Evolutionary conservation across 805 yeast species (phyloP).

Genomic region (Aciculoconidium aculeatum): DNA sequence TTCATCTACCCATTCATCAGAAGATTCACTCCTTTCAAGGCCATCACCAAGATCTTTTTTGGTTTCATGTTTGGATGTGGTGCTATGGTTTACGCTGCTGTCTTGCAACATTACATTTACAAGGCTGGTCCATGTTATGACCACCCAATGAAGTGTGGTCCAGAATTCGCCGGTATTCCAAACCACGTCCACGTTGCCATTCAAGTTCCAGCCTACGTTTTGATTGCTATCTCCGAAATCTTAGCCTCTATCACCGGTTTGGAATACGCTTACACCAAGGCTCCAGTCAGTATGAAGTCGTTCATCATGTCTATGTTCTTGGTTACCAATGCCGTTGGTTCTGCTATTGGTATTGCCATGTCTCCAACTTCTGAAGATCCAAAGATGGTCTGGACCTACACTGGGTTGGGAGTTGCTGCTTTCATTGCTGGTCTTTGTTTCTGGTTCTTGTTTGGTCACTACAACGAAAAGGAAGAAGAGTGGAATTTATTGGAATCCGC

Average conservation of each 20-base stretch:
- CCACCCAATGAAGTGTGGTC: slow-evolving; percentile 50
- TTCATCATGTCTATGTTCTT: slow-evolving; percentile 61
- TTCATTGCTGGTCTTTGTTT: slow-evolving; percentile 54
- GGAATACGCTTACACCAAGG: slow-evolving; percentile 81
- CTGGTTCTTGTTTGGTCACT: slow-evolving; percentile 53
- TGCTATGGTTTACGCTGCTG: slow-evolving; percentile 73
- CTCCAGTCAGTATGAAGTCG: slow-evolving; percentile 65
- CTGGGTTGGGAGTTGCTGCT: slow-evolving; percentile 56
- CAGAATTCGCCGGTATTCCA: slow-evolving; percentile 33
- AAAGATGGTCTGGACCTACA: slow-evolving; percentile 62
- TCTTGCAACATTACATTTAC: slow-evolving; percentile 66
- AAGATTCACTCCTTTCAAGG: slow-evolving; percentile 50
- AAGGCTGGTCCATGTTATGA: slow-evolving; percentile 70
- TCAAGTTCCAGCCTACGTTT: slow-evolving; percentile 66
- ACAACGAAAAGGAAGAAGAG: slow-evolving; percentile 52
- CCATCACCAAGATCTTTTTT: slow-evolving; percentile 63
- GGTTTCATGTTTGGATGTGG: slow-evolving; percentile 64
- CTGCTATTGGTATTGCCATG: slow-evolving; percentile 70
- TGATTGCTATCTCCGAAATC: slow-evolving; percentile 72
- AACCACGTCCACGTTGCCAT: slow-evolving; percentile 61
- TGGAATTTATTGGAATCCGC: slow-evolving; percentile 46
- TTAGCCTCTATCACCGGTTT: slow-evolving; percentile 77
- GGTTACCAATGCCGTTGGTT: slow-evolving; percentile 69
- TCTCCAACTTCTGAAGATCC: slow-evolving; percentile 66
- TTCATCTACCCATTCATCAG: slow-evolving; percentile 44